phyloP scores from a whole-genome alignment of 2,329 filamentous ascomycete genomes.

The Coleophoma eucalyptorum region DNA sequence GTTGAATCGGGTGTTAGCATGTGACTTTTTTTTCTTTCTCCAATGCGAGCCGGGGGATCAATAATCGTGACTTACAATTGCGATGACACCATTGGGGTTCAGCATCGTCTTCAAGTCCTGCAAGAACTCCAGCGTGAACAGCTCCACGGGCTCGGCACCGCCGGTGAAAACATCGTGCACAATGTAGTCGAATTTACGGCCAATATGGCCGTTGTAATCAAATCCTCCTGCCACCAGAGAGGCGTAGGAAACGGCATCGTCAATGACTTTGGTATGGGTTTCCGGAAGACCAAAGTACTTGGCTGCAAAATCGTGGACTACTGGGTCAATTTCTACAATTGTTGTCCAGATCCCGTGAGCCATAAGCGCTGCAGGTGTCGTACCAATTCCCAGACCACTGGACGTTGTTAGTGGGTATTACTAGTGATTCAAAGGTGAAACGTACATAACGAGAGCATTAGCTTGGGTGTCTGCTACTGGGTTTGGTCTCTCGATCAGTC shows the following conservation, averaged over 20 bases:
- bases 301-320: constrained; percentile 77
- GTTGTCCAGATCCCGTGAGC: constrained; percentile 88
- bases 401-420: neutral
- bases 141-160: constrained; percentile 80
- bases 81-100: constrained; percentile 75
- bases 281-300: constrained; percentile 77
- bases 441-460: constrained; percentile 81
- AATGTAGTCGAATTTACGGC: constrained; percentile 76
- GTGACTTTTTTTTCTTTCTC: too few relatives aligned
- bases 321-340: constrained; percentile 90
- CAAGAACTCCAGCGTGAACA: constrained; percentile 88
- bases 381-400: constrained; percentile 88
- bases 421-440: constrained; percentile 5
- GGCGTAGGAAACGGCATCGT: constrained; percentile 75
- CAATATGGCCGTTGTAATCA: constrained; percentile 1
- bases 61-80: constrained; percentile 71
- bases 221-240: constrained; percentile 34
- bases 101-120: constrained; percentile 66
- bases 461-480: constrained; percentile 59
- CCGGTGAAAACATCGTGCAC: constrained; percentile 98
- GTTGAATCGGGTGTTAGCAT: constrained; percentile 3
- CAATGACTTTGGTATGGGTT: constrained; percentile 76
- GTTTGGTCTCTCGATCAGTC: constrained; percentile 64
- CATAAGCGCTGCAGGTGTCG: constrained; percentile 81
- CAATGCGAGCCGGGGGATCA: too few relatives aligned